phyloP scores from a whole-genome alignment of 2,329 filamentous ascomycete genomes.

The Aureobasidium sp. region DNA sequence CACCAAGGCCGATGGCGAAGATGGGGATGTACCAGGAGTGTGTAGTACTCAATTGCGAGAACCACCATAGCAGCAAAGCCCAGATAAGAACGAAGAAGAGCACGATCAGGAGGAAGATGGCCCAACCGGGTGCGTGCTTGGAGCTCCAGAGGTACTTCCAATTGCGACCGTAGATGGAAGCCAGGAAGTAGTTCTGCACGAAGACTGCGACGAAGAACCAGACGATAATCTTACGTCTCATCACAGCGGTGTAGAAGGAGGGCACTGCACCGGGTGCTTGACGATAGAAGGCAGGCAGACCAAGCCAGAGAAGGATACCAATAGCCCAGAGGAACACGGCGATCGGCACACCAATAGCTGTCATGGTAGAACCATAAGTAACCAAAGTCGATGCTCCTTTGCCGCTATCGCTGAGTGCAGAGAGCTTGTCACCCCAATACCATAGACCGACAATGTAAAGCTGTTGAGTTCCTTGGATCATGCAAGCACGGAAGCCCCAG shows the following conservation, averaged over 20 bases:
- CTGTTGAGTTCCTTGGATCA: slow-evolving; percentile 62
- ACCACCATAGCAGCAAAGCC: slow-evolving; percentile 45
- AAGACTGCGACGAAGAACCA: slow-evolving; percentile 61
- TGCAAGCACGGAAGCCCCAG: slow-evolving; percentile 61
- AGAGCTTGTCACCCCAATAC: slow-evolving; percentile 58
- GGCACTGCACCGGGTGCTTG: slow-evolving; percentile 57
- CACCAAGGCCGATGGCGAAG: slow-evolving; percentile 59
- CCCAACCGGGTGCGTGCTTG: slow-evolving; percentile 49
- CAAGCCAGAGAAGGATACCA: slow-evolving; percentile 50
- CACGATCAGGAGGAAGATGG: slow-evolving; percentile 50
- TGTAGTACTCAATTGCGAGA: slow-evolving; percentile 50
- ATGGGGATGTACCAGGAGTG: slow-evolving; percentile 63
- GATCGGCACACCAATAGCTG: slow-evolving; percentile 52
- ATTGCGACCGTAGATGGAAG: slow-evolving; percentile 59
- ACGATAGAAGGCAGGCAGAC: slow-evolving; percentile 61
- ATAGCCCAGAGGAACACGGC: slow-evolving; percentile 51
- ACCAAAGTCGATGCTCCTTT: slow-evolving; percentile 24
- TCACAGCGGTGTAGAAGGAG: slow-evolving; percentile 56
- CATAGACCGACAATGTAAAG: slow-evolving; percentile 58
- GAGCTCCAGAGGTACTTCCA: slow-evolving; percentile 59
- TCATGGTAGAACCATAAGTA: slow-evolving; percentile 25
- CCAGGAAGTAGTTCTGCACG: slow-evolving; percentile 61
- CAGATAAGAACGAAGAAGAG: slow-evolving; percentile 52
- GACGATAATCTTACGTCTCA: slow-evolving; percentile 57
- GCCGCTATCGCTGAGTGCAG: slow-evolving; percentile 38